A percentile compares a stretch with the other conserved stretches of the same genome.
Conservation (phyloP, 305 asterid species). For the Fraxinus baroniana region DNA sequence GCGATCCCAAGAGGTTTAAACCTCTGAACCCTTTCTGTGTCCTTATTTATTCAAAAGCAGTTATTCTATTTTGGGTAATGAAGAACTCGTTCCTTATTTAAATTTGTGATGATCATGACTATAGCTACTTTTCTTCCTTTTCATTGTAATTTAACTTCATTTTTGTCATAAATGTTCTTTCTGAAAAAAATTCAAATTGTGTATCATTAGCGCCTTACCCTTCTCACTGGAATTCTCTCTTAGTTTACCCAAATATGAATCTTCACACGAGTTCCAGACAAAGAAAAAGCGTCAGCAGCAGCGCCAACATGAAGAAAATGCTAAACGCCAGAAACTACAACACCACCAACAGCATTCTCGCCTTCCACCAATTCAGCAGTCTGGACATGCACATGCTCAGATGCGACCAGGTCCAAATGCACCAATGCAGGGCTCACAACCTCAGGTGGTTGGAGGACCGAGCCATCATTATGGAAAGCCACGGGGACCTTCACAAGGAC, state of each 20-base stretch:
- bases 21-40: neutral
- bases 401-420: slow-evolving; percentile 72
- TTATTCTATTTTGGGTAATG: neutral
- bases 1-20: slow-evolving; percentile 82
- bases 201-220: slow-evolving; percentile 6
- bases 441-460: slow-evolving; percentile 69
- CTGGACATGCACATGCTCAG: slow-evolving; percentile 66
- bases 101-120: neutral
- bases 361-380: slow-evolving; percentile 69
- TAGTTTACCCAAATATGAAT: slow-evolving; percentile 86
- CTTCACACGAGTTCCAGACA: slow-evolving; percentile 94
- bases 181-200: neutral
- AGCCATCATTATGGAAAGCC: slow-evolving; percentile 76
- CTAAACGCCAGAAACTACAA: slow-evolving; percentile 81
- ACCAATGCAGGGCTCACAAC: slow-evolving; percentile 51
- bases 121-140: neutral
- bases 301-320: slow-evolving; percentile 78
- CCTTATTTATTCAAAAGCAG: neutral
- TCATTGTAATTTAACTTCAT: neutral
- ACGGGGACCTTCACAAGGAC: slow-evolving; percentile 75
- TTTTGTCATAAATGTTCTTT: neutral
- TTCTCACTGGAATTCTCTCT: slow-evolving; percentile 9
- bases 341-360: slow-evolving; percentile 73
- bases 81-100: neutral
- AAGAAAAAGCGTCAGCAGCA: slow-evolving; percentile 95